Evolutionary conservation across 257 asterid genomes (phyloP).

Genomic region (Agastache rugosa): DNA sequence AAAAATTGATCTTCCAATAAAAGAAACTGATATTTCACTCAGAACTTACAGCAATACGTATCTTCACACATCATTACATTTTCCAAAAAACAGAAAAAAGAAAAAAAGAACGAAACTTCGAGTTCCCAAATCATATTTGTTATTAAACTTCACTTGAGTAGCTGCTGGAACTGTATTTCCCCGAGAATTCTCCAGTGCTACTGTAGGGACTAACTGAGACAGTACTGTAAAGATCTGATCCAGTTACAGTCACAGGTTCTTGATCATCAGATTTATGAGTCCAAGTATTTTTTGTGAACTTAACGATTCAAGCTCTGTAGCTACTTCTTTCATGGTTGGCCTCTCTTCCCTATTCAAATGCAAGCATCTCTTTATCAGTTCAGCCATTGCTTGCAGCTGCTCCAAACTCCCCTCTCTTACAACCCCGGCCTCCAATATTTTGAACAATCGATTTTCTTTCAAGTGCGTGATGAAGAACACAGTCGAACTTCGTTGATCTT

Average conservation of each 20-base stretch:
- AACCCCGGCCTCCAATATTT: conserved; percentile 60
- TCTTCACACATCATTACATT: too few relatives aligned
- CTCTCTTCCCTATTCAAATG: conserved; percentile 54
- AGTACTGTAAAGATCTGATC: conserved; percentile 44
- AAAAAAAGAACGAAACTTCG: too few relatives aligned
- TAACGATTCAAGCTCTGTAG: conserved; percentile 63
- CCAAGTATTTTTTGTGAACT: conserved; percentile 58
- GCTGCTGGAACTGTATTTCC: conserved; percentile 42
- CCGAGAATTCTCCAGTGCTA: conserved; percentile 40
- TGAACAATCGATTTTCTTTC: conserved; percentile 56
- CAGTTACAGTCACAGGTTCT: conserved; percentile 45
- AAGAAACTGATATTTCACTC: too few relatives aligned
- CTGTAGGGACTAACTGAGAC: conserved; percentile 36
- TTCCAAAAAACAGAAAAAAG: too few relatives aligned
- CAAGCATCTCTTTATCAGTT: conserved; percentile 58
- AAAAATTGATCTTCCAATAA: too few relatives aligned
- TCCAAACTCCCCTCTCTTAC: conserved; percentile 66
- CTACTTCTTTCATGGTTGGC: conserved; percentile 83
- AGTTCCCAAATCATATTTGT: background rate
- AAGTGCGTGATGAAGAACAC: conserved; percentile 45
- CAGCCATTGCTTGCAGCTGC: conserved; percentile 55
- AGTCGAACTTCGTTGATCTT: conserved; percentile 53
- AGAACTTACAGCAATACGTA: too few relatives aligned
- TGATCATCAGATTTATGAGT: conserved; percentile 21
- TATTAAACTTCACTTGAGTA: conserved; percentile 7